phyloP scores from a whole-genome alignment of 805 yeast genomes.

The Schwanniomyces pseudopolymorphus region DNA sequence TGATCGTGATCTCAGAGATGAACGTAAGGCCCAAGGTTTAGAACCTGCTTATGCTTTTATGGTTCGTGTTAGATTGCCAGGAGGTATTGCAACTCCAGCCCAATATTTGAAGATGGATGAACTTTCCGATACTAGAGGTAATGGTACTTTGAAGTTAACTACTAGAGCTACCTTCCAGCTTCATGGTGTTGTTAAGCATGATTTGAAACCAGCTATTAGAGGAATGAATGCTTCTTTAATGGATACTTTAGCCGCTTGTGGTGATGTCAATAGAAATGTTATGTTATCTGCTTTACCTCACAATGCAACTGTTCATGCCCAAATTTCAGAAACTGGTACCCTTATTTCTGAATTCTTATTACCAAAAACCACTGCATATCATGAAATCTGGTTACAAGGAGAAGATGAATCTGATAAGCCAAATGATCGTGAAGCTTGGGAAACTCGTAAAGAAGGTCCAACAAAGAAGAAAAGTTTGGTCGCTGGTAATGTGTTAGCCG shows the following conservation, averaged over 20 bases:
- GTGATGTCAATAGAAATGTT: conserved; percentile 96
- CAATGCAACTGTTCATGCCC: conserved; percentile 77
- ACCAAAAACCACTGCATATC: conserved; percentile 93
- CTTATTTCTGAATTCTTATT: conserved; percentile 76
- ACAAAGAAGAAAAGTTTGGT: conserved; percentile 78
- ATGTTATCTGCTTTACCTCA: conserved; percentile 89
- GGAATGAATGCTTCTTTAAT: conserved; percentile 87
- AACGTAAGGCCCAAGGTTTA: conserved; percentile 85
- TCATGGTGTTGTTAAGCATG: conserved; percentile 89
- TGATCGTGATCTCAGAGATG: conserved; percentile 93
- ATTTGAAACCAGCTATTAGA: conserved; percentile 86
- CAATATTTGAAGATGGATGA: conserved; percentile 89
- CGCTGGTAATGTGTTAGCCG: conserved; percentile 81
- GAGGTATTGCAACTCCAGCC: conserved; percentile 81
- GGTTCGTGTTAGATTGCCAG: conserved; percentile 95
- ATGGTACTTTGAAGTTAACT: conserved; percentile 90
- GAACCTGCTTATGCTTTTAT: conserved; percentile 97
- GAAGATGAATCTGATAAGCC: conserved; percentile 68
- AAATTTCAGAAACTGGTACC: conserved; percentile 63
- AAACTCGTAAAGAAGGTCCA: conserved; percentile 70
- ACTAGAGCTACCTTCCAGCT: conserved; percentile 97
- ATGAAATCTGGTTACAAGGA: conserved; percentile 95
- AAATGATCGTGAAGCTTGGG: conserved; percentile 65
- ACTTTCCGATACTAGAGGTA: conserved; percentile 79
- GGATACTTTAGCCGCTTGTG: conserved; percentile 97